Evolutionary conservation across 164 flowering plant species (phyloP), one percentile per base, ranked within the genome.

Genomic region (Vitis rotundifolia): DNA sequence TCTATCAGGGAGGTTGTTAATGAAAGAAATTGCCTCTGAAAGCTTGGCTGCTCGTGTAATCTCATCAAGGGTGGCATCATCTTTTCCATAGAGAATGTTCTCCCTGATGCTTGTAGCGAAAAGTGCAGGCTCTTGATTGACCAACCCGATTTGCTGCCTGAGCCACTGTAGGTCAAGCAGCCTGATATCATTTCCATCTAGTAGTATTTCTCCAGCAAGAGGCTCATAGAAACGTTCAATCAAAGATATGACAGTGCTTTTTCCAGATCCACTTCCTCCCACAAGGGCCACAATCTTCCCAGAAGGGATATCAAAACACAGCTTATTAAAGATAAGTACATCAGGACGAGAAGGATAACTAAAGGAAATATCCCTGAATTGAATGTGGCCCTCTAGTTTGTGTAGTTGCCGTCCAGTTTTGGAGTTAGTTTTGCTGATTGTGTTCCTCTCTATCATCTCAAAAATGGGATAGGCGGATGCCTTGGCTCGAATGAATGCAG

Each of bases 191-290:
- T 72, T 69, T 28, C 97, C 91, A 76, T 95, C 99, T 22, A 95
- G 68, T 52, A 85, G 69, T 50, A 95, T 84, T 59, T 78, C 49
- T 9, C 99, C 99, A 1, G 90, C 79, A 12, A 67, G 78, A 6
- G 99, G 97, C 79, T 95, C 99, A 14, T 93, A 95, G 82, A 95
- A 95, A 14, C 98, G 86, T 61, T 93, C 99, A 18, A 93, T 91
- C 83, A 95, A 73, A n/a, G 98, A 91, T 57, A 95, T 79, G 7
- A 91, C 93, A 0, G 99, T 93, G 83, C 99, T 95, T 85, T 95
- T 95, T 49, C 99, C 99, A 2, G 97, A 93, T 26, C 99, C 99
- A 75, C 98, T 93, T 64, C 97, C 97, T 64, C 99, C 99, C 0
- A 95, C 99, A 37, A 95, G 91, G 11, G 98, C 99, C 31, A 93